Evolutionary conservation across 345 rosid genomes (phyloP).

Genomic region (Geranium brycei): DNA sequence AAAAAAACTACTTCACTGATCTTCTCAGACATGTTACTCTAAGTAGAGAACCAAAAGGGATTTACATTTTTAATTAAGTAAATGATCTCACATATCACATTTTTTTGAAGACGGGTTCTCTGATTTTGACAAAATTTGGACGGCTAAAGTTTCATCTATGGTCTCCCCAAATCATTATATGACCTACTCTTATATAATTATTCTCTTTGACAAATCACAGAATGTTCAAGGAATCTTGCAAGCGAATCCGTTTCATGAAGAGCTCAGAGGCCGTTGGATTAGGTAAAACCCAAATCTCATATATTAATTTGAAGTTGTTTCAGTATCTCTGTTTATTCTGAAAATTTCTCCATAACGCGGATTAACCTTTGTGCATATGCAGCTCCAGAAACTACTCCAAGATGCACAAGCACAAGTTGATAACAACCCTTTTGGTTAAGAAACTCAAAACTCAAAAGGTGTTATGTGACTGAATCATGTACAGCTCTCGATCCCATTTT

Average conservation of each 20-base stretch:
- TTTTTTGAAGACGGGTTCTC: no score
- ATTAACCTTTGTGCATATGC: background rate
- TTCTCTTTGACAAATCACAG: background rate
- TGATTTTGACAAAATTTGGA: no score
- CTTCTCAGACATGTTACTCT: no score
- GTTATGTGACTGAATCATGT: background rate
- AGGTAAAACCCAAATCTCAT: background rate
- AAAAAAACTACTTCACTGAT: background rate
- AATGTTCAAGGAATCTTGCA: slow-evolving; percentile 15
- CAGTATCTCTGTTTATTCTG: background rate
- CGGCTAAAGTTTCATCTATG: background rate
- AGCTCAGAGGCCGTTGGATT: slow-evolving; percentile 7
- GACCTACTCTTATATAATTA: background rate
- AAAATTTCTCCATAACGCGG: no score
- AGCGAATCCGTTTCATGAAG: slow-evolving; percentile 14
- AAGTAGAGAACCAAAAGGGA: no score
- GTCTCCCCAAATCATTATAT: background rate
- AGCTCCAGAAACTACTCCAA: background rate
- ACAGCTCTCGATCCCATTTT: background rate
- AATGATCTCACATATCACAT: no score
- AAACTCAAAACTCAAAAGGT: background rate
- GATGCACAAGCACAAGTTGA: slow-evolving; percentile 1
- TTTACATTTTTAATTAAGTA: no score
- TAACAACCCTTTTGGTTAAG: background rate
- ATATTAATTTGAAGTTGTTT: background rate